Evolutionary conservation across 208 protist species (phyloP), one percentile per base, ranked within the genome.

Genomic region (Trypanosoma grayi): DNA sequence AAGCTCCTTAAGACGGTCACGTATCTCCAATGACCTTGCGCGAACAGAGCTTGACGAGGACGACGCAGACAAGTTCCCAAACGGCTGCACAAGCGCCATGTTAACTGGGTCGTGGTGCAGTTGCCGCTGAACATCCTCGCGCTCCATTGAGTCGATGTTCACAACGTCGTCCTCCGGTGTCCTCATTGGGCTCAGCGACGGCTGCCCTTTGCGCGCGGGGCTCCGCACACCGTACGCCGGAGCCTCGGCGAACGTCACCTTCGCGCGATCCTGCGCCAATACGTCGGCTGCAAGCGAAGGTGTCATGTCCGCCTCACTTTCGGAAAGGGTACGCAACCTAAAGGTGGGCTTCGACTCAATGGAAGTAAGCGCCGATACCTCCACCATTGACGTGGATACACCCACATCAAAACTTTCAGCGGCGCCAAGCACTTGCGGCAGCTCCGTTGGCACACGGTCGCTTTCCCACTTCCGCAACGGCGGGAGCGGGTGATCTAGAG

Each of bases 351-450:
- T 37, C 0, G 64, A 63, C 0, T 70, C 66, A 14, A 66, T 13
- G 25, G 61, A 65, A 14, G 83, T 86, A 36, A 86, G 47, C 20
- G 70, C 83, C 8, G 79, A 87, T 14, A 90, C 73, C 25, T 90
- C 79, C 36, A 90, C 69, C n/a, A 70, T 60, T 5, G 75, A 83
- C 25, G 66, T 20, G 45, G 59, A 71, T 5, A 61, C 56, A 44
- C 36, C 13, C 25, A 47, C 28, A 30, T 57, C 66, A 20, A 31
- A 7, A 13, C 11, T 43, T 20, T 58, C 66, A n/a, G 24, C 7
- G 14, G 25, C 16, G 25, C 31, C 30, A 22, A 41, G 18, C 18
- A 65, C 58, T 8, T 27, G 24, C 11, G 58, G 57, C 11, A 72
- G 22, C 22, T 65, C 48, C 22, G 41, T 43, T 20, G 43, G 50